Base-by-base conservation (phyloP, 345 rosid genomes). In the Syzygium oleosum region DNA sequence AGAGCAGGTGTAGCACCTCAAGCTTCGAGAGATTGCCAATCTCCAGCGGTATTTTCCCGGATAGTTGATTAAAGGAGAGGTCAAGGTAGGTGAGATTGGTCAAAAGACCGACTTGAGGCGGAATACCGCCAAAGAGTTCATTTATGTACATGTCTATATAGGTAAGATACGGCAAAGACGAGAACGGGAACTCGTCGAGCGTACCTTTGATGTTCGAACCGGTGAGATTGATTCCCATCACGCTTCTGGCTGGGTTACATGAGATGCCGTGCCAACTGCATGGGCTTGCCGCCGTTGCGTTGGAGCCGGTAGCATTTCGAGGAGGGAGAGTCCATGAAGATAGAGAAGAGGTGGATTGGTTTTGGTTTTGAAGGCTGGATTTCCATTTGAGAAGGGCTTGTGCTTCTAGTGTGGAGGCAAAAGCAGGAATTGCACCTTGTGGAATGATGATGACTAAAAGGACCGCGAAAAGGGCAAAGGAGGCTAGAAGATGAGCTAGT, bases 71-170 rank as follows among this genome's bases (percentile, higher is more conserved):
- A n/a, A 11, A 29, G 5, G 89, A 85, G 43, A 91, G 85, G 31
- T 89, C 88, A 27, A 91, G 89, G 51, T 51, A 68, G 3, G 23
- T 27, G 84, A 92, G 90, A 25, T 88, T 90, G 13, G 88, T 87
- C 13, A 88, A 58, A 52, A 53, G 46, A 12, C 89, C 38, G 41
- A 92, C 86, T 5, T 52, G 59, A 6, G 89, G 46, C 1, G 91
- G 93, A 51, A 93, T 89, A 11, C 38, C 21, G 2, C 93, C 91
- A 27, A 13, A 49, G 59, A 93, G 80, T 5, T 51, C 27, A 55
- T 92, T 92, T 23, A 21, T 38, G 63, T 84, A 63, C 13, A 92
- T 87, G 84, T 87, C 89, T 63, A 92, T 78, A 34, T 23, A 58
- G 9, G 49, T 13, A 2, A 93, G 92, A 63, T 88, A 84, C 12